phyloP scores from a whole-genome alignment of 208 protist species.

The Jaenimonas drosophilae region DNA sequence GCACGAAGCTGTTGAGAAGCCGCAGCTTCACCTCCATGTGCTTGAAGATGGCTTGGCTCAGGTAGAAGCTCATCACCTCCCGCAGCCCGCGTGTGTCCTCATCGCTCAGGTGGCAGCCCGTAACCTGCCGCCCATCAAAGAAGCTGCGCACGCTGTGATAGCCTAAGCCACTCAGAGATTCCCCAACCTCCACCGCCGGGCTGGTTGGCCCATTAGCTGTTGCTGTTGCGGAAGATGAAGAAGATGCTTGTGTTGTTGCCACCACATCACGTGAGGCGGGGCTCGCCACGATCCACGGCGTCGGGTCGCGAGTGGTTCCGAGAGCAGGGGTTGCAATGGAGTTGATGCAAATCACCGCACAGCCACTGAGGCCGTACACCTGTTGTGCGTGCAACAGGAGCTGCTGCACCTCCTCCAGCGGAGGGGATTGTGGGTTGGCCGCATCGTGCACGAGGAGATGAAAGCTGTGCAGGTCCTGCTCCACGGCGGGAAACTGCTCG shows the following conservation, averaged over 20 bases:
- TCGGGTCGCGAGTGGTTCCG: constrained; percentile 46
- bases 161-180: no score
- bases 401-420: constrained; percentile 25
- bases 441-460: constrained; percentile 78
- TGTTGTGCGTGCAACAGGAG: constrained; percentile 35
- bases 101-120: constrained; percentile 65
- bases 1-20: constrained; percentile 36
- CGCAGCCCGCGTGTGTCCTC: constrained; percentile 48
- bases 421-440: constrained; percentile 3
- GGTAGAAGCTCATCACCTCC: constrained; percentile 62
- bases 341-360: constrained; percentile 59
- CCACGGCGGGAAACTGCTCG: constrained; percentile 52
- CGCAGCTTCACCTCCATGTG: constrained; percentile 64
- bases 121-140: constrained; percentile 11
- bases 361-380: constrained; percentile 35
- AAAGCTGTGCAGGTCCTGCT: constrained; percentile 56
- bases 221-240: no score
- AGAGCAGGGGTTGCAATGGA: constrained; percentile 32
- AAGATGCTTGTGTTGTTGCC: constrained; percentile 3
- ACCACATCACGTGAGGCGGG: constrained; percentile 38
- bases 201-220: no score
- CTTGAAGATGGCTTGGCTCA: constrained; percentile 52
- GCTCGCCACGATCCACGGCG: constrained; percentile 64
- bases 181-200: no score
- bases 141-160: background rate